These are phyloP conservation scores for Colletotrichum aenigma DNA, from an alignment of 2,329 filamentous ascomycete genomes.

Conservation along the genomic window DNA sequence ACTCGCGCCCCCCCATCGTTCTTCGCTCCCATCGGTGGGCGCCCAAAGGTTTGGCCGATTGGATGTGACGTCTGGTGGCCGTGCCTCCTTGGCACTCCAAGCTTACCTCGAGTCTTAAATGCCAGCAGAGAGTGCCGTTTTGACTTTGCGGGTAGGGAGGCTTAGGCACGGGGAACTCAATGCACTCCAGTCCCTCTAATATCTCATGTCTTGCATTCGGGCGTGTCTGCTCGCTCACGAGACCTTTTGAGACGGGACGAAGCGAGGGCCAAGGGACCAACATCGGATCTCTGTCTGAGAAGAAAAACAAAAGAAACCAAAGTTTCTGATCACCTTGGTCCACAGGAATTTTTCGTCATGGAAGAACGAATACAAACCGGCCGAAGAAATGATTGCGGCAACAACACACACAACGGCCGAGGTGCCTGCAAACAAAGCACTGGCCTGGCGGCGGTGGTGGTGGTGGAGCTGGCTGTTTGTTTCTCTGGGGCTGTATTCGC, in stretches of 20 bases:
- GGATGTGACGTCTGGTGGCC: constrained; percentile 2
- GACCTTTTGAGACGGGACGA: constrained; percentile 7
- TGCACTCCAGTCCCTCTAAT: background rate
- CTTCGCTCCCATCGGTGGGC: background rate
- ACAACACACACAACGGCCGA: background rate
- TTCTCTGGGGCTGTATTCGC: background rate
- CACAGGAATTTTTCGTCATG: background rate
- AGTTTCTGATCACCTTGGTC: background rate
- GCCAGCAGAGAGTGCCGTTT: background rate
- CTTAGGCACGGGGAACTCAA: background rate
- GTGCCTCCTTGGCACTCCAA: background rate
- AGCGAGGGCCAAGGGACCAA: constrained; percentile 2
- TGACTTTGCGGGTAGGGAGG: background rate
- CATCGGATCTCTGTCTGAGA: background rate
- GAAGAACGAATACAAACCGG: background rate
- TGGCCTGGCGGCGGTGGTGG: background rate
- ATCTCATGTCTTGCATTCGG: background rate
- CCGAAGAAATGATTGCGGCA: background rate
- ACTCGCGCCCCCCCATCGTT: background rate
- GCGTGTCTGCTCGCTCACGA: background rate
- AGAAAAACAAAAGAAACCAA: background rate
- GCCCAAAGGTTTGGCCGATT: constrained; percentile 3
- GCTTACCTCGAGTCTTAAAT: background rate
- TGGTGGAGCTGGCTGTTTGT: constrained; percentile 3
- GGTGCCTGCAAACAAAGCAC: background rate